Percentiles rank a stretch among this genome's conserved stretches.
phyloP scores from a whole-genome alignment of 768 basidiomycete species.

The Hygrocybe punicea region DNA sequence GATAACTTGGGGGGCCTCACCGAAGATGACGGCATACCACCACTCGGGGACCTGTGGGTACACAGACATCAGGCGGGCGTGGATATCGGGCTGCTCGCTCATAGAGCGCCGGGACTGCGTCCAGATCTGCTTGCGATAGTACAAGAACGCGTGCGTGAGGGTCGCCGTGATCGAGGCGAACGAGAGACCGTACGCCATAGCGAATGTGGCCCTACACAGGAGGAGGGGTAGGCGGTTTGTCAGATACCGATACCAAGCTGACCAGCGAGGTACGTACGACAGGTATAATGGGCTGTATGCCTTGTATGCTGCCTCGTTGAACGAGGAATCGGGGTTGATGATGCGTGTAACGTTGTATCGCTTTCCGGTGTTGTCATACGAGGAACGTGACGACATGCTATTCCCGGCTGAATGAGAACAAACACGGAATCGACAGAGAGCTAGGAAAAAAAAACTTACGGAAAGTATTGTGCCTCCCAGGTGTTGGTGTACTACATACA shows the following conservation, averaged over 20 bases:
- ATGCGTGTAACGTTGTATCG: conserved; percentile 59
- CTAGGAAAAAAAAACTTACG: conserved; percentile 34
- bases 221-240: conserved; percentile 52
- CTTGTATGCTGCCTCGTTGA: conserved; percentile 55
- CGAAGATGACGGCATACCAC: conserved; percentile 76
- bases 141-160: conserved; percentile 65
- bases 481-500: conserved; percentile 53
- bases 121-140: conserved; percentile 79
- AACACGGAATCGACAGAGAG: not conserved
- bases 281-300: conserved; percentile 62
- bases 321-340: conserved; percentile 49
- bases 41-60: conserved; percentile 80
- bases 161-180: conserved; percentile 80
- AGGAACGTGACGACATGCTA: conserved; percentile 56
- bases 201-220: conserved; percentile 60
- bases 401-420: conserved; percentile 17
- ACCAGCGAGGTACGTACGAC: conserved; percentile 35
- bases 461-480: conserved; percentile 57
- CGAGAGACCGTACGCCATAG: conserved; percentile 76
- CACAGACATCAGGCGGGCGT: conserved; percentile 73
- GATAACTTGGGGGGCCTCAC: conserved; percentile 34
- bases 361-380: conserved; percentile 61
- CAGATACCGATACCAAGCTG: conserved; percentile 46
- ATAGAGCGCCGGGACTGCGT: conserved; percentile 65
- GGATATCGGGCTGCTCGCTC: conserved; percentile 79